Conservation (phyloP, 345 rosid species). For the Erysimum cheiranthoides region DNA sequence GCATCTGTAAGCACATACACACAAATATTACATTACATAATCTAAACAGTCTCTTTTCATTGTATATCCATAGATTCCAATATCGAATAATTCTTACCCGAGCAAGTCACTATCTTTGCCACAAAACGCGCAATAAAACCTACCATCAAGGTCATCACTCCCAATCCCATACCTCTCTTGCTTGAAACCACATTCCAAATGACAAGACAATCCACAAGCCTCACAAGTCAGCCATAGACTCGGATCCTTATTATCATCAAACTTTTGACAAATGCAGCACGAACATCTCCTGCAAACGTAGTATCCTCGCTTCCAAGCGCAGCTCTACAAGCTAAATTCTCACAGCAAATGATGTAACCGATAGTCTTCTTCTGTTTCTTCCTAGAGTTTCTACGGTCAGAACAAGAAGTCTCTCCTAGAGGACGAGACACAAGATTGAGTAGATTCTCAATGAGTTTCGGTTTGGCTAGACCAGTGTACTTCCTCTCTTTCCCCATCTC, state of each 20-base stretch:
- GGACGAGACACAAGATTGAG: slow-evolving; percentile 72
- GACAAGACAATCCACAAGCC: slow-evolving; percentile 88
- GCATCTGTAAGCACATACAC: slow-evolving; percentile 63
- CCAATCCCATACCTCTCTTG: slow-evolving; percentile 72
- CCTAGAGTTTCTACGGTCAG: slow-evolving; percentile 54
- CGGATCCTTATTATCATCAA: slow-evolving; percentile 95
- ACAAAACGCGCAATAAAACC: slow-evolving; percentile 73
- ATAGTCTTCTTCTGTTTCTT: slow-evolving; percentile 73
- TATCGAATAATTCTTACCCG: slow-evolving; percentile 54
- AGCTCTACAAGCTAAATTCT: slow-evolving; percentile 89
- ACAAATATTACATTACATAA: slow-evolving; percentile 21
- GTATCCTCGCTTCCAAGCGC: slow-evolving; percentile 59
- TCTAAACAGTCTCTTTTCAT: slow-evolving; percentile 2
- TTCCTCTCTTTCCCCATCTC: slow-evolving; percentile 99
- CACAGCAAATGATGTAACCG: slow-evolving; percentile 63
- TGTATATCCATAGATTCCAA: background rate
- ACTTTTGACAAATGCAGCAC: slow-evolving; percentile 80
- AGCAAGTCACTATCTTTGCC: slow-evolving; percentile 85
- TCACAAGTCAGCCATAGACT: slow-evolving; percentile 90
- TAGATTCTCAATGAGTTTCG: slow-evolving; percentile 91
- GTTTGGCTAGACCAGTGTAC: slow-evolving; percentile 88
- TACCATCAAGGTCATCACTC: slow-evolving; percentile 71
- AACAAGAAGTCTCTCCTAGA: slow-evolving; percentile 42
- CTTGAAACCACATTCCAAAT: slow-evolving; percentile 85
- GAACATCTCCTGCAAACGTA: slow-evolving; percentile 91